Percentiles rank a stretch among this genome's conserved stretches.
Conservation (phyloP, 257 asterid genomes). For the Solanum phureja region DNA sequence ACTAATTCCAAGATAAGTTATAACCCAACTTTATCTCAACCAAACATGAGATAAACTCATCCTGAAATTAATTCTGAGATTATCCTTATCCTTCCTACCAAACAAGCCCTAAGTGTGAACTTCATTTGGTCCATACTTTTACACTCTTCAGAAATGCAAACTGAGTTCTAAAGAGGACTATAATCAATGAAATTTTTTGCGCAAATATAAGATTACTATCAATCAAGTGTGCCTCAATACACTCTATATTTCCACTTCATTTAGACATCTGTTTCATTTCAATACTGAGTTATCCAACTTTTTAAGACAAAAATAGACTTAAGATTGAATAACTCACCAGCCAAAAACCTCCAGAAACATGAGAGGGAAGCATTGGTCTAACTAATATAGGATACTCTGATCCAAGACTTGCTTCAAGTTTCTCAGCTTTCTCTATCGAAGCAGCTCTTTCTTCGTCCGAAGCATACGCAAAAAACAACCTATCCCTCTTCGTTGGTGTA, state of each 20-base stretch:
- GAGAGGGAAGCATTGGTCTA: constrained; percentile 85
- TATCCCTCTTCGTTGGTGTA: constrained; percentile 29
- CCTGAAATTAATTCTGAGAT: no score
- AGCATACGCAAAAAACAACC: constrained; percentile 51
- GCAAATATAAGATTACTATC: background rate
- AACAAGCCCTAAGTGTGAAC: background rate
- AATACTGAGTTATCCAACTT: background rate
- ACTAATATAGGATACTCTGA: constrained; percentile 42
- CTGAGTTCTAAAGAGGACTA: background rate
- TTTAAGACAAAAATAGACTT: background rate
- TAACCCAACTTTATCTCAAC: no score
- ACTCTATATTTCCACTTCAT: background rate
- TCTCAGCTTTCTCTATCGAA: constrained; percentile 57
- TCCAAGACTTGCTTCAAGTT: constrained; percentile 41
- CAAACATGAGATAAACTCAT: no score
- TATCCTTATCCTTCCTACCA: no score
- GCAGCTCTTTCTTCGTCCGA: constrained; percentile 59
- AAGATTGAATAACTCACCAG: constrained; percentile 40
- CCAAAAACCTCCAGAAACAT: constrained; percentile 97
- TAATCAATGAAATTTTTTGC: background rate
- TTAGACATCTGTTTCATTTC: background rate
- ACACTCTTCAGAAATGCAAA: background rate
- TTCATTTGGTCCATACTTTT: background rate
- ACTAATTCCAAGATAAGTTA: no score
- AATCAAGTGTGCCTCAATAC: background rate